phyloP scores from a whole-genome alignment of 2,329 filamentous ascomycete genomes.

The Pyricularia sp. region DNA sequence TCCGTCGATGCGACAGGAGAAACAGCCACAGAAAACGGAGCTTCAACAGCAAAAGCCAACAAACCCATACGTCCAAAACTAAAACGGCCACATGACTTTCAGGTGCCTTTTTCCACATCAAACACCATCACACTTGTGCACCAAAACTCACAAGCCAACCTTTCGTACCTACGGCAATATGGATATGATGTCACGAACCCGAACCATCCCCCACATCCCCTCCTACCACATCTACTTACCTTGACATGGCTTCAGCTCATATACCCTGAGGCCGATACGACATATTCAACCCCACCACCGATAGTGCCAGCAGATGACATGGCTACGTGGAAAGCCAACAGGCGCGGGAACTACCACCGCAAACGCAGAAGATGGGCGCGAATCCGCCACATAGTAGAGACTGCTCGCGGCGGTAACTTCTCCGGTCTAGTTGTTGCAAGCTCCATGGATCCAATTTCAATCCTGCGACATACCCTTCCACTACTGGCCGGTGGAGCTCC shows the following conservation, averaged over 20 bases:
- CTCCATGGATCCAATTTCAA: slow-evolving; percentile 68
- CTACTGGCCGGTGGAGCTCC: slow-evolving; percentile 75
- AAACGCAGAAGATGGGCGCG: slow-evolving; percentile 79
- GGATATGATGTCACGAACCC: slow-evolving; percentile 66
- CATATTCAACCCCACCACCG: slow-evolving; percentile 60
- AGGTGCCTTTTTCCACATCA: slow-evolving; percentile 55
- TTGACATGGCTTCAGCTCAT: slow-evolving; percentile 90
- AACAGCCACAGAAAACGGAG: slow-evolving; percentile 6
- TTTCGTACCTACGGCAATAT: slow-evolving; percentile 83
- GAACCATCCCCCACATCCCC: slow-evolving; percentile 61
- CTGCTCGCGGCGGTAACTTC: slow-evolving; percentile 66
- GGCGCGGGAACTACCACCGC: slow-evolving; percentile 76
- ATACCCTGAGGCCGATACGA: slow-evolving; percentile 62
- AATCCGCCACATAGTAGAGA: slow-evolving; percentile 62
- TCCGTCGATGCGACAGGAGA: background rate
- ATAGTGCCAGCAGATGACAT: slow-evolving; percentile 51
- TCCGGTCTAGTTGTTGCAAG: slow-evolving; percentile 76
- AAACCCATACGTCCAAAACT: slow-evolving; percentile 2
- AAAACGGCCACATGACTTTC: slow-evolving; percentile 34
- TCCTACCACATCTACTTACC: slow-evolving; percentile 71
- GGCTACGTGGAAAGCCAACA: slow-evolving; percentile 66
- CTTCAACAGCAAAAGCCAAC: slow-evolving; percentile 2
- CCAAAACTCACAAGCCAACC: slow-evolving; percentile 75
- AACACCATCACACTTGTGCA: slow-evolving; percentile 80
- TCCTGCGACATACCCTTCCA: slow-evolving; percentile 68